A percentile compares a stretch with the other conserved stretches of the same genome.
phyloP scores from a whole-genome alignment of 345 rosid species.

The Arabidopsis arenosa region DNA sequence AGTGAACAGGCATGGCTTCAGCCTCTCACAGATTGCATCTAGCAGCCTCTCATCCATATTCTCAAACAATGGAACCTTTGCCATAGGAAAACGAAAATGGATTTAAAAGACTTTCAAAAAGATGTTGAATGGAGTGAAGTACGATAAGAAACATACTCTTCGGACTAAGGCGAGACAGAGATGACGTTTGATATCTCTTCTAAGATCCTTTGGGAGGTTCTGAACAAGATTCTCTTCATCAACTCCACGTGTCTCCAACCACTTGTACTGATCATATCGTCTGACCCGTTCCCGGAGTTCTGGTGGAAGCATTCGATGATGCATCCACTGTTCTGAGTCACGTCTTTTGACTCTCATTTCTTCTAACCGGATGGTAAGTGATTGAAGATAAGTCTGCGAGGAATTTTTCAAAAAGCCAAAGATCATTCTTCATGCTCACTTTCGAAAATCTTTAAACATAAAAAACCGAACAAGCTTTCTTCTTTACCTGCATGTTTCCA shows the following conservation, averaged over 20 bases:
- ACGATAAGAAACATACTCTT: constrained; percentile 62
- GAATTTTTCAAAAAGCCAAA: background rate
- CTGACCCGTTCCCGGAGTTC: constrained; percentile 91
- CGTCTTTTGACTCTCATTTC: constrained; percentile 99
- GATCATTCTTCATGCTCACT: constrained; percentile 19
- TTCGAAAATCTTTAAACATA: background rate
- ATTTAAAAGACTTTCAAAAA: background rate
- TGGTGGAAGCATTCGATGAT: constrained; percentile 93
- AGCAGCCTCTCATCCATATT: constrained; percentile 92
- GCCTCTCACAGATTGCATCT: constrained; percentile 93
- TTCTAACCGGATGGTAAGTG: constrained; percentile 92
- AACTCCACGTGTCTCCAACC: constrained; percentile 97
- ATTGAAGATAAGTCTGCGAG: constrained; percentile 95
- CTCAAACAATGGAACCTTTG: constrained; percentile 90
- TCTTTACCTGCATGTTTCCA: constrained; percentile 95
- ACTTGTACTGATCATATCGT: constrained; percentile 94
- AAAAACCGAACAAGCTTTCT: constrained; percentile 4
- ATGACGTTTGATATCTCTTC: constrained; percentile 95
- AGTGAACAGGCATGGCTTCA: constrained; percentile 83
- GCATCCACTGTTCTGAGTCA: constrained; percentile 99
- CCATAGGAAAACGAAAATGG: background rate
- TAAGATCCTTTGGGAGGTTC: constrained; percentile 90
- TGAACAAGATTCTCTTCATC: constrained; percentile 90
- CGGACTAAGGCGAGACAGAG: constrained; percentile 92
- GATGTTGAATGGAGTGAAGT: background rate